Conservation (phyloP, 2,329 filamentous ascomycete species). For the Xylariaceae sp. region DNA sequence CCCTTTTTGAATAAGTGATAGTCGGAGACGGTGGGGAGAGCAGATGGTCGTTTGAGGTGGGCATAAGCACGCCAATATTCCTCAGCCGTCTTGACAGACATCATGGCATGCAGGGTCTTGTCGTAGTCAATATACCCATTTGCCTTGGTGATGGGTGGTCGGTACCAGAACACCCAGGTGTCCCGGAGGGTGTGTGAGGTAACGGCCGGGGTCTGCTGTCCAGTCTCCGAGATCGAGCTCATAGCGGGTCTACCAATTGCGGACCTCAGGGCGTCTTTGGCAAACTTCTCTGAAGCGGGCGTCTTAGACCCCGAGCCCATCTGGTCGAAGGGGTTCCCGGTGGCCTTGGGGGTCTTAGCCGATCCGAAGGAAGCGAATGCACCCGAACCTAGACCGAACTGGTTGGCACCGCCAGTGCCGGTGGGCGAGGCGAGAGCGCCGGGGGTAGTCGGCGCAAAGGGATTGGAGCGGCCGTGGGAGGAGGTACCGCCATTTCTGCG, state of each 20-base stretch:
- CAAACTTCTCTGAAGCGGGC: constrained; percentile 60
- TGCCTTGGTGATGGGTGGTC: constrained; percentile 93
- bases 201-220: constrained; percentile 37
- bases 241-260: constrained; percentile 37
- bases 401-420: constrained; percentile 61
- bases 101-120: constrained; percentile 87
- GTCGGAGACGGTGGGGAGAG: constrained; percentile 86
- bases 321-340: constrained; percentile 75
- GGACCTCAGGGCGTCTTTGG: constrained; percentile 40
- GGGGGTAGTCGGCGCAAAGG: constrained; percentile 72
- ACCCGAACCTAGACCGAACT: constrained; percentile 90
- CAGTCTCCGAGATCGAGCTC: constrained; percentile 45
- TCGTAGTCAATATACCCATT: constrained; percentile 87
- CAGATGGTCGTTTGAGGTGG: constrained; percentile 85
- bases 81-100: constrained; percentile 75
- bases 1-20: constrained; percentile 98
- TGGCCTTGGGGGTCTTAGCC: constrained; percentile 81
- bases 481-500: constrained; percentile 63
- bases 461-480: constrained; percentile 72
- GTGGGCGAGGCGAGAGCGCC: constrained; percentile 72
- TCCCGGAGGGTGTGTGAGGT: constrained; percentile 67
- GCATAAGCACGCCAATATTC: constrained; percentile 88
- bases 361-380: constrained; percentile 95
- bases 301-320: constrained; percentile 52
- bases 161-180: constrained; percentile 95